Evolutionary conservation across 1,284 basidiomycete genomes (phyloP).

Genomic region (Albatrellus sp.): DNA sequence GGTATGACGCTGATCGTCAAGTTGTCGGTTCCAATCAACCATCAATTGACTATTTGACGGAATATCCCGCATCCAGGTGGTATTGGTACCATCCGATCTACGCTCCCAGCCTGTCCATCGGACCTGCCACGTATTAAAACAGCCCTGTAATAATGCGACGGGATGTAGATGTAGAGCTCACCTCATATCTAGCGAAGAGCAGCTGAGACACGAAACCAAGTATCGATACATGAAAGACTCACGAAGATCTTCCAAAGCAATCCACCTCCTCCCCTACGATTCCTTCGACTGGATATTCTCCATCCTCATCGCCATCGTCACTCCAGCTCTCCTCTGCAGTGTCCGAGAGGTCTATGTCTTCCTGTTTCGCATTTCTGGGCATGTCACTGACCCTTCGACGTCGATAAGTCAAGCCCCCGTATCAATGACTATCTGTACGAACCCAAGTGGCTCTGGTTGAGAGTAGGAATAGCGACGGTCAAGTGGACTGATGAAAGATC

Average conservation of each 20-base stretch:
- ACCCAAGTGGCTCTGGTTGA: no score
- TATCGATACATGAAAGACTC: not conserved
- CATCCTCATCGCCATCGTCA: conserved; percentile 18
- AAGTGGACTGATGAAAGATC: no score
- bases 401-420: no score
- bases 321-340: conserved; percentile 21
- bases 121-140: conserved; percentile 15
- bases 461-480: no score
- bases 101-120: conserved; percentile 27
- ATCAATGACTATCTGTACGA: no score
- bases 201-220: not conserved
- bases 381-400: no score
- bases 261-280: conserved; percentile 28
- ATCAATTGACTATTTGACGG: conserved; percentile 14
- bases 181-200: conserved; percentile 19
- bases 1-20: conserved; percentile 14
- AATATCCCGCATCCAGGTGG: conserved; percentile 24
- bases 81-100: conserved; percentile 23
- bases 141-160: not conserved
- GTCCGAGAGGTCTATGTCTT: not conserved
- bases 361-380: no score
- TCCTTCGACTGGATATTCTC: conserved; percentile 24
- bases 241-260: conserved; percentile 21
- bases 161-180: conserved; percentile 6
- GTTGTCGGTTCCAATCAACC: conserved; percentile 17